Percentiles rank a stretch among this genome's conserved stretches.
phyloP scores from a whole-genome alignment of 2,329 filamentous ascomycete genomes.

The Fusarium falciforme region DNA sequence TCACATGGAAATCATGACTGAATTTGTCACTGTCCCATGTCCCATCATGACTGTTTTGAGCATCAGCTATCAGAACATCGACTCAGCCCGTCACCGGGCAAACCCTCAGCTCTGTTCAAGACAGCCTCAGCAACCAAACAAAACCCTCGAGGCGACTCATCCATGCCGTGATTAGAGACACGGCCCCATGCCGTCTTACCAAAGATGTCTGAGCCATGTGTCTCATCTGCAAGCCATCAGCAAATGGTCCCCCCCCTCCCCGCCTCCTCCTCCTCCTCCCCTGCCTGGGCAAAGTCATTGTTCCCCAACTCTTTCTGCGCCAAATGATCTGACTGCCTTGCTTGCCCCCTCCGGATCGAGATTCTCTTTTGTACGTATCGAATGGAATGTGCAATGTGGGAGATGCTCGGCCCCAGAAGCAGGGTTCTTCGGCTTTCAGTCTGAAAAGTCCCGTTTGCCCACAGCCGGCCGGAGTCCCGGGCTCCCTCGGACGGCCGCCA shows the following conservation, averaged over 20 bases:
- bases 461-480: conserved; percentile 36
- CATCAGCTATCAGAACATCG: background rate
- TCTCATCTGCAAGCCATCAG: conserved; percentile 36
- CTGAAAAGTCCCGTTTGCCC: conserved; percentile 11
- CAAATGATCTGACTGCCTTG: conserved; percentile 7
- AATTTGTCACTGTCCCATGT: background rate
- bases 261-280: background rate
- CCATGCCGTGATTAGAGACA: background rate
- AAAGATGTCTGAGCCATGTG: conserved; percentile 17
- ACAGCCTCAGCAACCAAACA: background rate
- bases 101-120: background rate
- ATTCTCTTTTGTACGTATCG: background rate
- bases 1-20: conserved; percentile 13
- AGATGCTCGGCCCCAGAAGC: conserved; percentile 21
- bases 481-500: conserved; percentile 15
- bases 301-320: conserved; percentile 33
- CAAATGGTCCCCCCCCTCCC: background rate
- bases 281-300: background rate
- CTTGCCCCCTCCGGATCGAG: background rate
- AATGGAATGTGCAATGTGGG: conserved; percentile 4
- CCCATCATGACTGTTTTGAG: background rate
- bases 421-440: conserved; percentile 34
- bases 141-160: background rate
- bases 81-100: background rate
- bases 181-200: background rate